Percentiles rank a stretch among this genome's conserved stretches.
phyloP scores from a whole-genome alignment of 345 rosid genomes.

The Brassica rapa region DNA sequence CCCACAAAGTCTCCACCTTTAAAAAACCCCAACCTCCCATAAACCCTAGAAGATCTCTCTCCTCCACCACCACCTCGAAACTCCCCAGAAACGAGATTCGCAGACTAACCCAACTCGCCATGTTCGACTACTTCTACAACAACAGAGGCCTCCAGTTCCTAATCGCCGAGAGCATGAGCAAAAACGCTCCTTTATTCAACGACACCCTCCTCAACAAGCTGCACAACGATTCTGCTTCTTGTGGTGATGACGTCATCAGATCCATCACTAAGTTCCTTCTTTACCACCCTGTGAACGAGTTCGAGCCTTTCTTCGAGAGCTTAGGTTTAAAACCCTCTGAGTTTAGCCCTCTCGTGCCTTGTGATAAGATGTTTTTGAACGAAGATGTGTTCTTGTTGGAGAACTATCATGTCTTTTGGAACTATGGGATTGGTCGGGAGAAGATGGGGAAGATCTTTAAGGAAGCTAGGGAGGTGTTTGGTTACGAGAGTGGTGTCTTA shows the following conservation, averaged over 20 bases:
- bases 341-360: constrained; percentile 51
- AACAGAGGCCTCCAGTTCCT: constrained; percentile 62
- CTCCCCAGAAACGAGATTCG: constrained; percentile 26
- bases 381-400: constrained; percentile 66
- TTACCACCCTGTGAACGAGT: constrained; percentile 86
- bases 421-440: constrained; percentile 51
- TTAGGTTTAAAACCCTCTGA: constrained; percentile 61
- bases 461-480: constrained; percentile 62
- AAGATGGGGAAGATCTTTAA: constrained; percentile 62
- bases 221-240: not conserved
- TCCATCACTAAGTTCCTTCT: constrained; percentile 53
- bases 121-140: constrained; percentile 65
- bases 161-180: constrained; percentile 71
- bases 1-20: constrained; percentile 33
- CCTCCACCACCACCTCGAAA: constrained; percentile 23
- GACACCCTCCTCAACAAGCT: constrained; percentile 49
- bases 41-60: constrained; percentile 52
- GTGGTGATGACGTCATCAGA: constrained; percentile 12
- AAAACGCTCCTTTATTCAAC: constrained; percentile 64
- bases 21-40: constrained; percentile 25
- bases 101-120: constrained; percentile 54
- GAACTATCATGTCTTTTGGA: constrained; percentile 66
- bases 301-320: constrained; percentile 88
- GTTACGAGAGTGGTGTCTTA: constrained; percentile 56
- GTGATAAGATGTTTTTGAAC: constrained; percentile 55